Evolutionary conservation across 2,329 filamentous ascomycete species (phyloP), one percentile per base, ranked within the genome.

Genomic region (Tolypocladium sp.): DNA sequence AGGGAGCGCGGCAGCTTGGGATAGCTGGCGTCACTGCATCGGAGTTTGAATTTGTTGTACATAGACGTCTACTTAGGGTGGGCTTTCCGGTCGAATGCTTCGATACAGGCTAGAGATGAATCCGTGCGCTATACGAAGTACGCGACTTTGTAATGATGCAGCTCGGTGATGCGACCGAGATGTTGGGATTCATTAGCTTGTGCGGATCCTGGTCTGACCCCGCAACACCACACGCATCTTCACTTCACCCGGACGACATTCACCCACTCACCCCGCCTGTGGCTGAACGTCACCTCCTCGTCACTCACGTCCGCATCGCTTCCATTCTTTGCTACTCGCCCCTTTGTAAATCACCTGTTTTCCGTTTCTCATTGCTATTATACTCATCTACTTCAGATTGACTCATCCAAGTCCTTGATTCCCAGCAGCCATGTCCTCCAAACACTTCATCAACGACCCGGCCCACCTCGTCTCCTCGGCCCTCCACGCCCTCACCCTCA

Each of bases 391-490:
- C 17, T 3, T 33, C 46, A 5, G 2, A 20, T 17, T 8, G 20
- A 15, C 15, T 2, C 22, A 15, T 4, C 15, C 13, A 12, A 27
- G 17, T 25, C 22, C 2, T 53, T 35, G 27, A 27, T 2, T 17
- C 20, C 12, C n/a, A 49, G 46, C 35, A 64, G 69, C 42, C 64
- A 78, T 78, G 76, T 84, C 84, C 38, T 71, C 79, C 61, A 95
- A 94, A 79, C 92, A 97, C 77, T 96, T 97, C 79, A 85, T 96
- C 79, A 86, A 91, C 73, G 89, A 95, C 71, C 86, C 92, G 49
- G 84, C 86, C 57, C 82, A 89, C 68, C 84, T 97, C 57, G 91
- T 97, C 71, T 81, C 84, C 70, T 80, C 85, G 49, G 90, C 92
- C 52, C 85, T 97, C 25, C 82, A 86, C 67, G 86, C 88, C 63